Conservation (phyloP, 176 grass and related monocot genomes). For the Ensete ventricosum region DNA sequence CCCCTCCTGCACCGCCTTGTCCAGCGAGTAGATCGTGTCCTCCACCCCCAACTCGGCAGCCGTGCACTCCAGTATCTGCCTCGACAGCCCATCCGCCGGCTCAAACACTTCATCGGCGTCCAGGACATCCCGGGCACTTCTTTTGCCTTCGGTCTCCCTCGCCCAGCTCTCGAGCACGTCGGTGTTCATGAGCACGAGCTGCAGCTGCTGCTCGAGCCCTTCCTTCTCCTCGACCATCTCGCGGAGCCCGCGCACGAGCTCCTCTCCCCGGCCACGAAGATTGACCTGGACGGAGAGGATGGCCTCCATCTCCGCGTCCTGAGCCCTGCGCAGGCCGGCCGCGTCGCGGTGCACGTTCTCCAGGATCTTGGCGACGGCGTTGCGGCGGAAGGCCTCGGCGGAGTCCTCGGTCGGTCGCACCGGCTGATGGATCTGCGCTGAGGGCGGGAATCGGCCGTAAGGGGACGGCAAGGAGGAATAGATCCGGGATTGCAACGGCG, state of each 20-base stretch:
- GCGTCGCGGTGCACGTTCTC: constrained; percentile 35
- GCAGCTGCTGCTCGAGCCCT: constrained; percentile 53
- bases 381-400: constrained; percentile 56
- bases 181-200: constrained; percentile 60
- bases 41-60: constrained; percentile 55
- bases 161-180: constrained; percentile 55
- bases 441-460: constrained; percentile 19
- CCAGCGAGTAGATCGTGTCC: constrained; percentile 64
- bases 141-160: constrained; percentile 31
- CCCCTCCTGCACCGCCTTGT: constrained; percentile 78
- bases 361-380: constrained; percentile 51
- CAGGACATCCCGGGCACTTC: constrained; percentile 5
- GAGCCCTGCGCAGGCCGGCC: constrained; percentile 10
- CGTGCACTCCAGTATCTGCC: constrained; percentile 68
- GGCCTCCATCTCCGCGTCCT: constrained; percentile 47
- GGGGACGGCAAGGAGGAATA: background rate
- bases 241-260: constrained; percentile 33
- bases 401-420: constrained; percentile 39
- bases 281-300: constrained; percentile 52
- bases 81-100: constrained; percentile 41
- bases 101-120: constrained; percentile 38
- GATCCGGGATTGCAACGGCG: background rate
- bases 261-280: constrained; percentile 37
- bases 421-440: constrained; percentile 20
- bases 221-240: constrained; percentile 61